Conservation (phyloP, 192 early-diverging fungal genomes). For the Backusella australiensis region DNA sequence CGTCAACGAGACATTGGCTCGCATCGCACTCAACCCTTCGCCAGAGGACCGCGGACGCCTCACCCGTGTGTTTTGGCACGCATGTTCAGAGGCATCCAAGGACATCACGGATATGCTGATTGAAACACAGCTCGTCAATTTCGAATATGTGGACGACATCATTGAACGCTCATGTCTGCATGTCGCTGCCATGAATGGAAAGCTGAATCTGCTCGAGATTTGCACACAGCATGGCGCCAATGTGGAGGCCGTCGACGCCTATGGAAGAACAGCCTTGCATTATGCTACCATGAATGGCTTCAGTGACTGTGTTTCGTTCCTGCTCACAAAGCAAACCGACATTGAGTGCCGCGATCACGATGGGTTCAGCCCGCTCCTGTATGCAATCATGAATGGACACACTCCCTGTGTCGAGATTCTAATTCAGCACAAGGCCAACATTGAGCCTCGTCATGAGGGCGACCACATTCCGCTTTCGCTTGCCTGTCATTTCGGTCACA, state of each 20-base stretch:
- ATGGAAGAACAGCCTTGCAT: constrained; percentile 86
- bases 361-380: constrained; percentile 83
- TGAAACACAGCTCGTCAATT: constrained; percentile 66
- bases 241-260: constrained; percentile 77
- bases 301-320: constrained; percentile 60
- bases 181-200: constrained; percentile 83
- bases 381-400: constrained; percentile 85
- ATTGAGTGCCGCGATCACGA: constrained; percentile 79
- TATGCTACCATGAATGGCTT: constrained; percentile 94
- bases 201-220: constrained; percentile 59
- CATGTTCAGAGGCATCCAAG: constrained; percentile 56
- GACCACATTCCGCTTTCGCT: constrained; percentile 78
- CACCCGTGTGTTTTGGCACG: constrained; percentile 73
- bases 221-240: constrained; percentile 32
- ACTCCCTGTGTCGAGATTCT: constrained; percentile 72
- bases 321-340: constrained; percentile 52
- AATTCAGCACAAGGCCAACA: constrained; percentile 60
- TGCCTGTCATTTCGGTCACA: constrained; percentile 90
- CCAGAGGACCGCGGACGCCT: constrained; percentile 59
- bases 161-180: constrained; percentile 89
- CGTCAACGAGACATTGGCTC: constrained; percentile 52
- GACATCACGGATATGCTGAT: constrained; percentile 64
- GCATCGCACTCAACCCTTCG: constrained; percentile 31
- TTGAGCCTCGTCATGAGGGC: constrained; percentile 58
- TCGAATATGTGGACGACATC: constrained; percentile 89